Evolutionary conservation across 257 asterid species (phyloP).

Genomic region (Salvia miltiorrhiza): DNA sequence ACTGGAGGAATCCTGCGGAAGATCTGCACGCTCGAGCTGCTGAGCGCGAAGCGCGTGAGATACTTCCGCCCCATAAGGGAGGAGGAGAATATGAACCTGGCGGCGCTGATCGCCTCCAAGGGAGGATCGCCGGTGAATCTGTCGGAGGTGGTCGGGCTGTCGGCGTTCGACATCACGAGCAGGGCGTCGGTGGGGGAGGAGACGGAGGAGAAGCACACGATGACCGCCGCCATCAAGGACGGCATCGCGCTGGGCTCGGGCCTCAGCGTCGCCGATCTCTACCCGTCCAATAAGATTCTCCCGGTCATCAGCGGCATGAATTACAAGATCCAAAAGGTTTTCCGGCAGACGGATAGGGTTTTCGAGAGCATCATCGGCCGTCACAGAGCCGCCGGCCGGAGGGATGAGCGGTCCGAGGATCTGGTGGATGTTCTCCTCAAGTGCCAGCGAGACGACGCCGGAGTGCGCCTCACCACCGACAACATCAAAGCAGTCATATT

Average conservation of each 20-base stretch:
- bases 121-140: not conserved
- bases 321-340: not conserved
- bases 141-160: not conserved
- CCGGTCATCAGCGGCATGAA: not conserved
- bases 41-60: not conserved
- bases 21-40: constrained; percentile 10
- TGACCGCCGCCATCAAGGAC: not conserved
- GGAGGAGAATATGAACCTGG: not conserved
- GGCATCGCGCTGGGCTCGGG: not conserved
- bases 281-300: not conserved
- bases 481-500: not conserved
- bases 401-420: not conserved
- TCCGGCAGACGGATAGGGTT: not conserved
- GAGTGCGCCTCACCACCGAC: not conserved
- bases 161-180: not conserved
- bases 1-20: not conserved
- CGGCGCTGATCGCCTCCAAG: not conserved
- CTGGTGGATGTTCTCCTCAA: not conserved
- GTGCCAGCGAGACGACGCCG: not conserved
- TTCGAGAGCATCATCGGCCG: not conserved
- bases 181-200: not conserved
- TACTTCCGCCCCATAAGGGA: not conserved
- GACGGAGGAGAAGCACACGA: not conserved
- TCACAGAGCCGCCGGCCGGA: not conserved
- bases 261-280: not conserved